Evolutionary conservation across 352 stramenopile species (phyloP).

Genomic region (Phytophthora ramorum): DNA sequence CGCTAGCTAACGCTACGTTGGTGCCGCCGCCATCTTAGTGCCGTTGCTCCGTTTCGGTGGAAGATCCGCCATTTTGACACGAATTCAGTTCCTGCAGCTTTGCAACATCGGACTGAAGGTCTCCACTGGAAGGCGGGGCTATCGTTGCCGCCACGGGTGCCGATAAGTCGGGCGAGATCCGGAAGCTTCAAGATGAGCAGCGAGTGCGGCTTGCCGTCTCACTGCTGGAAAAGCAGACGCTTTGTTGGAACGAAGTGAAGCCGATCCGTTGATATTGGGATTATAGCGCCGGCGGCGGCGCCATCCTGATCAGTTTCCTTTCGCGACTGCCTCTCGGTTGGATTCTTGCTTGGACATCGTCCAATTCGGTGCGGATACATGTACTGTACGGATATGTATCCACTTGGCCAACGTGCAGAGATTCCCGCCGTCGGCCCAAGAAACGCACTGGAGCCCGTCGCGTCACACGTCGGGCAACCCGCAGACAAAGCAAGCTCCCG

Average conservation of each 20-base stretch:
- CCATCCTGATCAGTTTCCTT: constrained; percentile 39
- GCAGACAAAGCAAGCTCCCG: constrained; percentile 6
- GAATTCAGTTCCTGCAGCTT: constrained; percentile 6
- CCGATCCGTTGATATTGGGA: constrained; percentile 17
- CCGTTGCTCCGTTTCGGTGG: constrained; percentile 5
- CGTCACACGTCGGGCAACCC: constrained; percentile 36
- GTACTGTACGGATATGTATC: background rate
- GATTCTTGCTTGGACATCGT: constrained; percentile 28
- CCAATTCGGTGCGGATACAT: constrained; percentile 25
- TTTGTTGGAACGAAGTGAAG: constrained; percentile 26
- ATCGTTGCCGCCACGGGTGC: background rate
- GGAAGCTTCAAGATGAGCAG: constrained; percentile 33
- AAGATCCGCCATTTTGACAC: background rate
- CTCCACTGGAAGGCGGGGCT: constrained; percentile 5
- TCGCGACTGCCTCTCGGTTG: constrained; percentile 17
- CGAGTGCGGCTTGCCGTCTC: constrained; percentile 21
- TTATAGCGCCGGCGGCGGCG: background rate
- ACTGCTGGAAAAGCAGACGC: constrained; percentile 36
- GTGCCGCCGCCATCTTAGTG: constrained; percentile 5
- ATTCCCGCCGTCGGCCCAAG: constrained; percentile 23
- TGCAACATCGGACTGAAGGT: constrained; percentile 26
- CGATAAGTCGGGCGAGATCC: constrained; percentile 32
- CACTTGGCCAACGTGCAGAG: constrained; percentile 14
- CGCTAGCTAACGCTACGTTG: constrained; percentile 17
- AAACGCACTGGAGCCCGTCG: constrained; percentile 29